A percentile compares a stretch with the other conserved stretches of the same genome.
Conservation (phyloP, 768 basidiomycete species). For the Rubroboletus satanas region DNA sequence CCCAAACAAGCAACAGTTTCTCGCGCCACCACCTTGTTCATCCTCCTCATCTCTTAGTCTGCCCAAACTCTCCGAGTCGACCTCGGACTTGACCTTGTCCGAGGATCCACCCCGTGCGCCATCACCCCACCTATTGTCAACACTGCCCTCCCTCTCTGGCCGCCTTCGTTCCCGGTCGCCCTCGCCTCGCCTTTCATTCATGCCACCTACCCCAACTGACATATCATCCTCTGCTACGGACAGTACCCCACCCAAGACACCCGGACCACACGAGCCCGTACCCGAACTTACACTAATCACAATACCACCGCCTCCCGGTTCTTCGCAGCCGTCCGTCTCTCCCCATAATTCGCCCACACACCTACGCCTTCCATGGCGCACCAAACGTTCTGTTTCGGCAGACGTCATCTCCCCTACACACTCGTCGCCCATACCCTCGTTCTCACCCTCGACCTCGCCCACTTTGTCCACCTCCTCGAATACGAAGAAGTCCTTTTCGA, state of each 20-base stretch:
- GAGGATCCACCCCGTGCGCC: conserved; percentile 14
- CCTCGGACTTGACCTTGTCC: not conserved
- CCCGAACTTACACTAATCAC: not conserved
- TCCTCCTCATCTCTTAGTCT: conserved; percentile 29
- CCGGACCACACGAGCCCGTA: not conserved
- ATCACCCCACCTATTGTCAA: conserved; percentile 24
- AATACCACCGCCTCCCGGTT: not conserved
- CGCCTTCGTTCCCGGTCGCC: conserved; percentile 7
- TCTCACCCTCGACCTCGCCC: conserved; percentile 9
- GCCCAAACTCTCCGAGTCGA: conserved; percentile 14
- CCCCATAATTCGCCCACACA: conserved; percentile 1
- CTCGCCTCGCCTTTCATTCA: conserved; percentile 6
- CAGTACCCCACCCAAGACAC: not conserved
- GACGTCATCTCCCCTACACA: not conserved
- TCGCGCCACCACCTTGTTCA: conserved; percentile 19
- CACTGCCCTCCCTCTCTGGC: conserved; percentile 23
- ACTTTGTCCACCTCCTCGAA: conserved; percentile 1
- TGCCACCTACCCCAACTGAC: conserved; percentile 7
- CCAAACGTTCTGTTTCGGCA: conserved; percentile 5
- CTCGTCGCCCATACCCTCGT: not conserved
- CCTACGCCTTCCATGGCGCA: conserved; percentile 8
- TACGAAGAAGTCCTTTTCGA: conserved; percentile 15
- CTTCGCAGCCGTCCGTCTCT: not conserved
- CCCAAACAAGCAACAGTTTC: conserved; percentile 6
- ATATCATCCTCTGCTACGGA: not conserved